Base-by-base conservation (phyloP, 169 alveolate species). In the Neospora caninum region DNA sequence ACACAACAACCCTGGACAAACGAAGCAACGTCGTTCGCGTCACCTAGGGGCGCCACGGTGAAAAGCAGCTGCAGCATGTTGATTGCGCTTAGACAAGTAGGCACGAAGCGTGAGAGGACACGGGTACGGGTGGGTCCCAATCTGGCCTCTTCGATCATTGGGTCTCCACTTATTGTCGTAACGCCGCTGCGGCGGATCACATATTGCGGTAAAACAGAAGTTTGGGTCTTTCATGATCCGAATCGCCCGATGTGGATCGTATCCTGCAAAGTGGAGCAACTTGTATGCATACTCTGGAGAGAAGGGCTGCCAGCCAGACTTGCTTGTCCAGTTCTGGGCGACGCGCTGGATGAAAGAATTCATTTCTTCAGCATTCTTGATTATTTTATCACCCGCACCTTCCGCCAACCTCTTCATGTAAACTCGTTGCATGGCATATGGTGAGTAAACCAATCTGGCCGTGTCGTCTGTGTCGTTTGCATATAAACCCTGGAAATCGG, bases 141-240 rank as follows among this genome's bases (percentile, higher is more conserved):
- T 96, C 94, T 94, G 97, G 7, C 98, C 98, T 41, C 98, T 88
- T 43, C 97, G 92, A 88, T 97, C 98, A 84, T 96, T 95, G 36
- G 98, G 98, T 89, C 96, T 95, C 98, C 98, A 97, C 94, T 97
- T 97, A 95, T 97, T 97, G 64, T 97, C 97, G 58, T 97, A 97
- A 34, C 96, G 91, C 10, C 98, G 84, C 58, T 94, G 94, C 42
- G 98, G 98, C 0, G 98, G 98, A 82, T 97, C 98, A 41, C 98
- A 97, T 41, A 97, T 95, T 67, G 93, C 96, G 88, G 88, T 41
- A 82, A 97, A 96, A 88, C 95, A 93, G 92, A 97, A 96, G 87
- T 92, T 93, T 34, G 98, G 96, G 92, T 97, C 98, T 89, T 96
- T 95, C 96, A 97, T 94, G 34, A 96, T 80, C 93, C 95, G 95